These are phyloP conservation scores for Heritiera littoralis DNA, from an alignment of 345 rosid genomes.

Conservation along the genomic window DNA sequence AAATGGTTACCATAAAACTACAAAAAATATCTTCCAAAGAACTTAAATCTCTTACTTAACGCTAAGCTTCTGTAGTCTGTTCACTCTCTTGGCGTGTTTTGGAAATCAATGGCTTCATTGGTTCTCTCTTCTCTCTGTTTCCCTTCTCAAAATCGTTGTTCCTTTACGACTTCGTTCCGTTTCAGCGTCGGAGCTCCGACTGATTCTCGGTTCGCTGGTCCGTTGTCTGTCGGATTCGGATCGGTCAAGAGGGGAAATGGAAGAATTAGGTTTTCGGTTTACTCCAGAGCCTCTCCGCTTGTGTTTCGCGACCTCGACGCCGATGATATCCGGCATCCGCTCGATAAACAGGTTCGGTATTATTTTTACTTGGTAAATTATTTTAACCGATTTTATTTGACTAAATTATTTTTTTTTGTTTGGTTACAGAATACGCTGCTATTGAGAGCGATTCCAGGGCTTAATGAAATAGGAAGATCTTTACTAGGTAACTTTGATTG, in stretches of 20 bases:
- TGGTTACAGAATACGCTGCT: constrained; percentile 73
- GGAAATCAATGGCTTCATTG: constrained; percentile 42
- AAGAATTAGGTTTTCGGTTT: constrained; percentile 38
- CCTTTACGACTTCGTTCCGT: constrained; percentile 21
- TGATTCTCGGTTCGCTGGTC: constrained; percentile 18
- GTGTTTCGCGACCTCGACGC: constrained; percentile 88
- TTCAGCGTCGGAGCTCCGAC: constrained; percentile 30
- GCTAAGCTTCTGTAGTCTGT: background rate
- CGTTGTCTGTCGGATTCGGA: constrained; percentile 26
- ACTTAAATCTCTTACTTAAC: background rate
- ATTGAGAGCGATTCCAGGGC: constrained; percentile 85
- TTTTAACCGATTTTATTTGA: background rate
- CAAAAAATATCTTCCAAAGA: constrained; percentile 18
- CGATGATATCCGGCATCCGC: constrained; percentile 93
- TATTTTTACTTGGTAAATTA: background rate
- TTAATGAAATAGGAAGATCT: constrained; percentile 78
- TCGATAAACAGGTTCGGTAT: constrained; percentile 75
- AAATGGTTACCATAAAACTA: constrained; percentile 35
- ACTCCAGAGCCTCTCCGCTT: constrained; percentile 56
- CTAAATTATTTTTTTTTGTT: background rate
- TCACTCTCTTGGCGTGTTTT: background rate
- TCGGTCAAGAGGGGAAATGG: constrained; percentile 33
- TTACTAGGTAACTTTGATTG: constrained; percentile 53
- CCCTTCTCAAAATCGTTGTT: constrained; percentile 25
- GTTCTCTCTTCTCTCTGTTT: constrained; percentile 42